A percentile compares a stretch with the other conserved stretches of the same genome.
Conservation (phyloP, 108 stramenopile species). For the Cyclotella kingstonii region DNA sequence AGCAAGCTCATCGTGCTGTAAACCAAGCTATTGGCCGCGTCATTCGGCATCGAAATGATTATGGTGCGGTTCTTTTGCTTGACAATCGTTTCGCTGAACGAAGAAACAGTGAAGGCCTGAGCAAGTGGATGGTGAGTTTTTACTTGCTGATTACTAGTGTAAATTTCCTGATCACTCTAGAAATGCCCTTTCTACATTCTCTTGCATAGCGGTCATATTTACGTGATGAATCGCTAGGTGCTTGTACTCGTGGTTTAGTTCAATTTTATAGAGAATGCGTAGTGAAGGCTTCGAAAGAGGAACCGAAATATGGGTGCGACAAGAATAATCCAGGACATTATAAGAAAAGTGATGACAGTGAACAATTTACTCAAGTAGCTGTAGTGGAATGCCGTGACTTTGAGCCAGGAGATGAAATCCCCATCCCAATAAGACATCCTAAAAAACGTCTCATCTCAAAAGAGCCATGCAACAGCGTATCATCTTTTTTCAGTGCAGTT, state of each 20-base stretch:
- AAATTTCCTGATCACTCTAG: background rate
- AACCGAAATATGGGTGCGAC: background rate
- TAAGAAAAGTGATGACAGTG: background rate
- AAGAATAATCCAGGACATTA: background rate
- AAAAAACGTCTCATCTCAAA: constrained; percentile 1
- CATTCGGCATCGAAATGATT: constrained; percentile 96
- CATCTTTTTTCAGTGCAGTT: too few species aligned
- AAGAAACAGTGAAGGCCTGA: constrained; percentile 69
- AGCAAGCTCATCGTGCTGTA: constrained; percentile 95
- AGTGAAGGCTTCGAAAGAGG: constrained; percentile 42
- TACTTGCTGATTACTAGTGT: background rate
- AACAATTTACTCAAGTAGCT: constrained; percentile 12
- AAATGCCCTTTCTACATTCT: background rate
- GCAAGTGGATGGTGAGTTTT: constrained; percentile 71
- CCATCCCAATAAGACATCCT: background rate
- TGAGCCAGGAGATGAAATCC: background rate
- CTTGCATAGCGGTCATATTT: constrained; percentile 60
- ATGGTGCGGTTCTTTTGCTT: constrained; percentile 91
- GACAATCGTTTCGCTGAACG: constrained; percentile 89
- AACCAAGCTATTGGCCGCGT: constrained; percentile 99
- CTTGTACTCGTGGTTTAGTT: constrained; percentile 49
- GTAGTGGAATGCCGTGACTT: background rate
- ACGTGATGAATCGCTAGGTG: constrained; percentile 69
- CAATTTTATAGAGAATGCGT: constrained; percentile 69
- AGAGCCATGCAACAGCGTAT: too few species aligned